phyloP scores from a whole-genome alignment of 2,329 filamentous ascomycete genomes.

The Aurifilum marmelostoma region DNA sequence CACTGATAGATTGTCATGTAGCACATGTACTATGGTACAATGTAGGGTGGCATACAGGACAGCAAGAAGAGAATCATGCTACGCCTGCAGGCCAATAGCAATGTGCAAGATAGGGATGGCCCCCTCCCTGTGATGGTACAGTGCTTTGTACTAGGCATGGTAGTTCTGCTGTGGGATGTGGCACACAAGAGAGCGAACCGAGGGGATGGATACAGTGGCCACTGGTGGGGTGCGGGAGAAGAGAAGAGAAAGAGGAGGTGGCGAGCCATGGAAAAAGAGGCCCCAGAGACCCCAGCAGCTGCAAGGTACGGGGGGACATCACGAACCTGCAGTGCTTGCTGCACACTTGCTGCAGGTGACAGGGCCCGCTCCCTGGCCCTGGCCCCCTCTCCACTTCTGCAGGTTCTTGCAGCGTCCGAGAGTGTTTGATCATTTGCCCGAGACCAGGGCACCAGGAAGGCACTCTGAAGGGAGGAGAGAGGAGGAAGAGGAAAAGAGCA shows the following conservation, averaged over 20 bases:
- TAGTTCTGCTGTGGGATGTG: background rate
- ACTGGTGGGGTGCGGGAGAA: background rate
- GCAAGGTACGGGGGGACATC: conserved; percentile 12
- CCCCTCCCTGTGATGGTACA: background rate
- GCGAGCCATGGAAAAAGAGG: background rate
- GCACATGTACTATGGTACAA: background rate
- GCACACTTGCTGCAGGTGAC: conserved; percentile 5
- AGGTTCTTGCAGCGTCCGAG: conserved; percentile 3
- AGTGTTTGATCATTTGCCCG: conserved; percentile 5
- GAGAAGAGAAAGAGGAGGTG: background rate
- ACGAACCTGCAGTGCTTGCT: conserved; percentile 9
- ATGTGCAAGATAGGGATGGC: background rate
- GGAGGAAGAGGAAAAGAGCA: background rate
- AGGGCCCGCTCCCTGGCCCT: background rate
- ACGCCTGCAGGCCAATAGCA: background rate
- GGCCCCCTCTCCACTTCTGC: background rate
- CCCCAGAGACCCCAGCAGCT: conserved; percentile 2
- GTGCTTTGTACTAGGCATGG: background rate
- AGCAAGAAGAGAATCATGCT: background rate
- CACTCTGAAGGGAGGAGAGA: background rate
- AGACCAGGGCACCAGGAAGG: background rate
- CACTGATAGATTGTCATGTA: background rate
- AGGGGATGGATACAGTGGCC: conserved; percentile 1
- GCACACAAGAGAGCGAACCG: background rate
- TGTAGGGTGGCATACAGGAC: background rate